Evolutionary conservation across 2,329 filamentous ascomycete species (phyloP), one percentile per base, ranked within the genome.

Genomic region (Aspergillus awamori): DNA sequence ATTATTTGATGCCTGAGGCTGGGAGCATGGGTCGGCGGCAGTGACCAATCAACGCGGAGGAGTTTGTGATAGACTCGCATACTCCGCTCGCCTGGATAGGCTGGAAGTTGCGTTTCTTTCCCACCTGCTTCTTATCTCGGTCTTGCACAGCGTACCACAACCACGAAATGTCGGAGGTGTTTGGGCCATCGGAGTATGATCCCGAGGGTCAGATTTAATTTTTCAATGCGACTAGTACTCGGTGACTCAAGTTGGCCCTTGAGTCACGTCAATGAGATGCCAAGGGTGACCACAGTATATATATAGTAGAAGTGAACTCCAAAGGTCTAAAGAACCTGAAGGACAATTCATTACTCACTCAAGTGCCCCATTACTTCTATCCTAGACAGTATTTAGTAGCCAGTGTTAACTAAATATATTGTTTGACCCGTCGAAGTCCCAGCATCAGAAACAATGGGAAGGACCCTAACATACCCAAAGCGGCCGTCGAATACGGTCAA

Each of bases 401-500:
- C 41, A 43, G 33, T 36, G 6, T 2, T 13, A 8, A 11, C 5
- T 17, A 5, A 4, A 48, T 48, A 48, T 13, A 47, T 48, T 26
- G 45, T 15, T 24, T 10, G 17, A 8, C 7, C 8, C 6, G 22
- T 28, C 38, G 4, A 39, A 24, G 5, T 36, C 10, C 6, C 28
- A 49, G 41, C 20, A 28, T 4, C 13, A 8, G n/a, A 30, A n/a
- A 62, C 38, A 43, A 81, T 81, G 79, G 79, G 77, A 28, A 72
- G 74, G 57, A 78, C 73, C 39, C 70, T 82, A 17, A 75, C 75
- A 26, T 91, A 91, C 65, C 87, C 88, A 51, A 89, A 87, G 70
- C 81, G 84, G 68, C 77, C 82, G 28, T 81, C 82, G 67, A 90
- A 87, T 76, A 89, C 85, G 26, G 84, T 91, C 65, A 90, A 90